phyloP scores from a whole-genome alignment of 306 rosid genomes.

The Calophaca sinica region DNA sequence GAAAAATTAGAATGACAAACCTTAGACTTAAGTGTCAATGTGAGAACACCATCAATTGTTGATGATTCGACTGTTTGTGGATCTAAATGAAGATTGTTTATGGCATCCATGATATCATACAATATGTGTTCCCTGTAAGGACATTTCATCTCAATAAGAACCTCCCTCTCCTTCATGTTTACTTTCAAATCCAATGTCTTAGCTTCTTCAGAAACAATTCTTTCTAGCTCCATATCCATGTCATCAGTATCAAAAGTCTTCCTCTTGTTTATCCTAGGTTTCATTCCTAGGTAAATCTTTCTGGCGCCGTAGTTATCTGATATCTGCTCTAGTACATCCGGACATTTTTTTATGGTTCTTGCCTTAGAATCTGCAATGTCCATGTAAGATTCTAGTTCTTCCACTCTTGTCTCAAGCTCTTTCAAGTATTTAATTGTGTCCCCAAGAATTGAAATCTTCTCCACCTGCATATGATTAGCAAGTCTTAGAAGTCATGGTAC shows the following conservation, averaged over 20 bases:
- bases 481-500: slow-evolving; percentile 12
- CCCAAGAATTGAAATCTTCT: slow-evolving; percentile 66
- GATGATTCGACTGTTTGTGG: slow-evolving; percentile 78
- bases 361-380: slow-evolving; percentile 55
- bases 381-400: slow-evolving; percentile 77
- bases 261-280: slow-evolving; percentile 66
- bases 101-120: slow-evolving; percentile 77
- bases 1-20: slow-evolving; percentile 50
- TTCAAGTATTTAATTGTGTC: slow-evolving; percentile 75
- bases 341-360: slow-evolving; percentile 57
- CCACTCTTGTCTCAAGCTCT: slow-evolving; percentile 75
- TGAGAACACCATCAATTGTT: slow-evolving; percentile 67
- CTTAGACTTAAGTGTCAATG: slow-evolving; percentile 77
- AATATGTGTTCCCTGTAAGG: slow-evolving; percentile 77
- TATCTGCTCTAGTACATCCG: slow-evolving; percentile 65
- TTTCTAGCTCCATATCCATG: slow-evolving; percentile 22
- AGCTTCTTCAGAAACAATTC: slow-evolving; percentile 44
- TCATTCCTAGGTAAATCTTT: slow-evolving; percentile 51
- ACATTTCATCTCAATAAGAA: slow-evolving; percentile 76
- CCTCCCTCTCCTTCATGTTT: slow-evolving; percentile 65
- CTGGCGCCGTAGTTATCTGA: slow-evolving; percentile 61
- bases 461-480: slow-evolving; percentile 53
- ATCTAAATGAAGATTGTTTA: slow-evolving; percentile 70
- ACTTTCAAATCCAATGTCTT: slow-evolving; percentile 63
- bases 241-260: slow-evolving; percentile 67